Evolutionary conservation across 306 rosid genomes (phyloP).

Genomic region (Cyclanthera cordifolia): DNA sequence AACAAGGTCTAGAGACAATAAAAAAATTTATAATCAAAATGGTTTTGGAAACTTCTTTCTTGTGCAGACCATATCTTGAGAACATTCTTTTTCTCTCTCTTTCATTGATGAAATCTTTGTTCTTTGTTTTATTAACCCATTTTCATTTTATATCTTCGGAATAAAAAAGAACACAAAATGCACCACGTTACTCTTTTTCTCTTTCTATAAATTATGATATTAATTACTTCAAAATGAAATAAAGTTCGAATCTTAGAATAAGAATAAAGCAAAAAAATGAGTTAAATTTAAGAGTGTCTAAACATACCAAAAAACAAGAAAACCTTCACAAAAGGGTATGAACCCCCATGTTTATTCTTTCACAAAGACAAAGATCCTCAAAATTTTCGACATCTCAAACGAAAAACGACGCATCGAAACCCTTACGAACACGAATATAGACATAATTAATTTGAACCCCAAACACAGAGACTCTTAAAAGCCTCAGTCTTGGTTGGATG

Average conservation of each 20-base stretch:
- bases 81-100: too few species aligned
- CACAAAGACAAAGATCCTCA: background rate
- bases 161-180: too few species aligned
- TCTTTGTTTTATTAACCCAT: too few species aligned
- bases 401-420: background rate
- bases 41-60: too few species aligned
- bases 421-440: background rate
- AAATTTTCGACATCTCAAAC: background rate
- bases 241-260: slow-evolving; percentile 16
- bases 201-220: slow-evolving; percentile 16
- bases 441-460: background rate
- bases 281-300: background rate
- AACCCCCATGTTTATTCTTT: slow-evolving; percentile 8
- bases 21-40: too few species aligned
- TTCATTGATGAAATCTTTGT: too few species aligned
- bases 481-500: background rate
- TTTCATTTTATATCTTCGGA: too few species aligned
- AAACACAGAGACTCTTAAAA: background rate
- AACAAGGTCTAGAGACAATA: too few species aligned
- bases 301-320: background rate
- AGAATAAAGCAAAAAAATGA: slow-evolving; percentile 13
- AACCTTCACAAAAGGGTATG: background rate
- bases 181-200: slow-evolving; percentile 62
- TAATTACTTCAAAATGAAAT: slow-evolving; percentile 10
- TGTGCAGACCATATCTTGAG: too few species aligned